Conservation (phyloP, 176 grass and related monocot genomes). For the Lolium perenne region DNA sequence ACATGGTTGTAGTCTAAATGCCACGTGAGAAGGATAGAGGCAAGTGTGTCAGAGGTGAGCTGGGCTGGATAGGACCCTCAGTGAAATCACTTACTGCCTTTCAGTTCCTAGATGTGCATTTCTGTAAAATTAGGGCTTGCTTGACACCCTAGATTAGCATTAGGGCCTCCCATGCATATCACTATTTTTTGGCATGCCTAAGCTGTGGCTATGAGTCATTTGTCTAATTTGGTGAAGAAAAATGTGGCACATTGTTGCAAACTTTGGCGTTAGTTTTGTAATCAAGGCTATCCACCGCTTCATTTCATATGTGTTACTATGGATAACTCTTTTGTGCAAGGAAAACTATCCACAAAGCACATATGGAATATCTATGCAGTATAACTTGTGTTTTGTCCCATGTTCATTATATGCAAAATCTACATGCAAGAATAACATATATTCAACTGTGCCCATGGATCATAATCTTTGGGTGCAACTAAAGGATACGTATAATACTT, state of each 20-base stretch:
- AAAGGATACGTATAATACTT: conserved; percentile 21
- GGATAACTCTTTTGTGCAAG: conserved; percentile 20
- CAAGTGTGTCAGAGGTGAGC: not conserved
- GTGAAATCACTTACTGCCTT: not conserved
- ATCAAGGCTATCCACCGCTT: not conserved
- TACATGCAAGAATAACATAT: conserved; percentile 27
- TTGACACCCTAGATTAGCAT: not conserved
- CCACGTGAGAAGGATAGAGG: not conserved
- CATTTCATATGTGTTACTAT: conserved; percentile 5
- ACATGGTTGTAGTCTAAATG: not conserved
- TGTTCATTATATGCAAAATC: conserved; percentile 26
- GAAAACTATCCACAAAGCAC: conserved; percentile 5
- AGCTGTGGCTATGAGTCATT: conserved; percentile 7
- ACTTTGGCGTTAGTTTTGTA: not conserved
- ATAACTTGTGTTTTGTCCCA: conserved; percentile 5
- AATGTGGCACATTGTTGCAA: conserved; percentile 2
- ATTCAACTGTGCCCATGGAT: conserved; percentile 24
- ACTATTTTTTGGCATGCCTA: not conserved
- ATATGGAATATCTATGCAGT: conserved; percentile 16
- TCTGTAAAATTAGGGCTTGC: not conserved
- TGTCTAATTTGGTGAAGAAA: not conserved
- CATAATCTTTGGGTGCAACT: conserved; percentile 6
- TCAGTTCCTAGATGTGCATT: not conserved
- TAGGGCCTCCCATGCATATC: not conserved
- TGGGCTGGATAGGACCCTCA: not conserved